Evolutionary conservation across 2,329 filamentous ascomycete species (phyloP).

Genomic region (Dactylonectria estremocensis): DNA sequence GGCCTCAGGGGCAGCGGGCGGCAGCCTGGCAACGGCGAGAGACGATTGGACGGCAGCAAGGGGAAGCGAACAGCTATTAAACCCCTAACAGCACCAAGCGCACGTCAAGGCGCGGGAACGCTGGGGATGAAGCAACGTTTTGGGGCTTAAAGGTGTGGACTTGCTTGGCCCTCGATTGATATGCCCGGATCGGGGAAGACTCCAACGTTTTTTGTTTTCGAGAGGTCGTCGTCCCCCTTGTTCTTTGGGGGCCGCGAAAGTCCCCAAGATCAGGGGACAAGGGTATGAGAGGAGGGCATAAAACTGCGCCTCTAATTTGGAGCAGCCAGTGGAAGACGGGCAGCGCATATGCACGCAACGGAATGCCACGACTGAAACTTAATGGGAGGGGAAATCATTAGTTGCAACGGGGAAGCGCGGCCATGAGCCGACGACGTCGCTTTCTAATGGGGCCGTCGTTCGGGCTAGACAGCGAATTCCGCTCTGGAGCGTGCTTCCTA

Average conservation of each 20-base stretch:
- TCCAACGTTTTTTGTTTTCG: neutral
- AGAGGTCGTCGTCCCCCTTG: neutral
- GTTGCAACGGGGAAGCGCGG: too few relatives aligned
- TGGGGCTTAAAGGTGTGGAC: too few relatives aligned
- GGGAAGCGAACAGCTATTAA: neutral
- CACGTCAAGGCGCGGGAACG: neutral
- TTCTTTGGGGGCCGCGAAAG: slow-evolving; percentile 21
- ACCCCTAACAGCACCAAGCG: neutral
- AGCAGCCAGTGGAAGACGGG: neutral
- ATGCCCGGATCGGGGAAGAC: slow-evolving; percentile 39
- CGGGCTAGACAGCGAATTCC: too few relatives aligned
- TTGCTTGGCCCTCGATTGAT: slow-evolving; percentile 35
- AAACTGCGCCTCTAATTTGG: neutral
- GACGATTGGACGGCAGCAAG: slow-evolving; percentile 17
- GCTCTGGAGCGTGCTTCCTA: too few relatives aligned
- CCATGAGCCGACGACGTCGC: too few relatives aligned
- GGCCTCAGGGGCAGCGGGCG: slow-evolving; percentile 20
- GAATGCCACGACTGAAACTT: slow-evolving; percentile 6
- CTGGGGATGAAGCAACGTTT: neutral
- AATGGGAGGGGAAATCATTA: too few relatives aligned
- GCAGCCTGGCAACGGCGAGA: slow-evolving; percentile 20
- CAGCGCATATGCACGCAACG: slow-evolving; percentile 14
- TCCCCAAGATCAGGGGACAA: slow-evolving; percentile 15
- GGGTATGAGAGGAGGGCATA: neutral
- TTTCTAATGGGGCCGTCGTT: too few relatives aligned